These are phyloP conservation scores for Acacia concinna DNA, from an alignment of 331 rosid species.

Conservation along the genomic window DNA sequence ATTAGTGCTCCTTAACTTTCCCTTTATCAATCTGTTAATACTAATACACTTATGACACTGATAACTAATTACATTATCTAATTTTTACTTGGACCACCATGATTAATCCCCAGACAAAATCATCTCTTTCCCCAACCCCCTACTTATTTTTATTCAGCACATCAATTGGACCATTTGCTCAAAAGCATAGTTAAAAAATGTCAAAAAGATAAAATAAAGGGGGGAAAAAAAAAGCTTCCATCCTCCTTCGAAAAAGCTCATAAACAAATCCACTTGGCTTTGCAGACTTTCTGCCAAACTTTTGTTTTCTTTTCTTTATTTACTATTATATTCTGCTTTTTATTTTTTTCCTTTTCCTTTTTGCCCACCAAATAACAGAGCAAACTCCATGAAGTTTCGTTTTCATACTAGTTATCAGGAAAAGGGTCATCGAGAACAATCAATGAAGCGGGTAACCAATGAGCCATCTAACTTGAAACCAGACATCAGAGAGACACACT, in stretches of 20 bases:
- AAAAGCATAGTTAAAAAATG: neutral
- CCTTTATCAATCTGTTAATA: neutral
- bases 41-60: neutral
- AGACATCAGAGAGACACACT: neutral
- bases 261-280: neutral
- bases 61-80: neutral
- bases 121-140: neutral
- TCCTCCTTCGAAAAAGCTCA: neutral
- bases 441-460: neutral
- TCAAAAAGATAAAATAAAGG: neutral
- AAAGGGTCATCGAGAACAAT: neutral
- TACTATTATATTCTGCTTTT: neutral
- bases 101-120: slow-evolving; percentile 11
- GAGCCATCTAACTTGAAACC: neutral
- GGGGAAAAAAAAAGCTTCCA: neutral
- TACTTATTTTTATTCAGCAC: neutral
- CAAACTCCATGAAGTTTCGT: neutral
- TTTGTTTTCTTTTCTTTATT: neutral
- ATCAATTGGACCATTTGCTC: neutral
- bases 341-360: neutral
- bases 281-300: neutral
- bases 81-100: neutral
- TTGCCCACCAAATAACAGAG: neutral
- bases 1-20: neutral
- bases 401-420: neutral